phyloP scores from a whole-genome alignment of 805 yeast species.

The Zygosaccharomyces siamensis region DNA sequence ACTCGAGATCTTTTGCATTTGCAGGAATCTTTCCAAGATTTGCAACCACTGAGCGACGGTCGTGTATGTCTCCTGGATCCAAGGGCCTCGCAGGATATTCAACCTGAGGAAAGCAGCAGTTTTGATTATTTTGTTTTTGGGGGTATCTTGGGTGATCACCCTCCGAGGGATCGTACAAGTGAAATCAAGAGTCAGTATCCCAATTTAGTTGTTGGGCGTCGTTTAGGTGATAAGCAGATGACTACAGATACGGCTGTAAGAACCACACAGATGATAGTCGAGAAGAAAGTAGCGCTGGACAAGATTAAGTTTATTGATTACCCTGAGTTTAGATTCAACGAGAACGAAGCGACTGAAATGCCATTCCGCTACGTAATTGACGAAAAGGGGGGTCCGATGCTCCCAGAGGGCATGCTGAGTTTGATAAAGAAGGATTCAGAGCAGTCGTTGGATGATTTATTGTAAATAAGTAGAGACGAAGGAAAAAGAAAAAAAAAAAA shows the following conservation, averaged over 20 bases:
- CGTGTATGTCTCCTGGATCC: slow-evolving; percentile 87
- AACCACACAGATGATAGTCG: slow-evolving; percentile 78
- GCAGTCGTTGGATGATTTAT: slow-evolving; percentile 69
- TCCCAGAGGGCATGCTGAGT: slow-evolving; percentile 88
- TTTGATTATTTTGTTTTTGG: slow-evolving; percentile 94
- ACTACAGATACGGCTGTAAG: slow-evolving; percentile 97
- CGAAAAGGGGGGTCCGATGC: slow-evolving; percentile 59
- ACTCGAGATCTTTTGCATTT: slow-evolving; percentile 58
- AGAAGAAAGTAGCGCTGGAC: slow-evolving; percentile 53
- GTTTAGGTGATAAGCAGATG: slow-evolving; percentile 88
- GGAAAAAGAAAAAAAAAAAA: neutral
- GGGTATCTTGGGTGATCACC: slow-evolving; percentile 93
- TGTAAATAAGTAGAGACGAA: slow-evolving; percentile 10
- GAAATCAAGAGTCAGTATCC: slow-evolving; percentile 78
- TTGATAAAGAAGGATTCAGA: slow-evolving; percentile 82
- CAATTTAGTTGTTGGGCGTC: slow-evolving; percentile 62
- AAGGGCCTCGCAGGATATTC: slow-evolving; percentile 67
- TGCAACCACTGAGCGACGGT: slow-evolving; percentile 40
- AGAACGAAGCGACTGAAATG: slow-evolving; percentile 94
- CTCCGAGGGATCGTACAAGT: slow-evolving; percentile 86
- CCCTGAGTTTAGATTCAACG: slow-evolving; percentile 86
- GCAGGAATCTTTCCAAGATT: slow-evolving; percentile 38
- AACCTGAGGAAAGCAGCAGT: slow-evolving; percentile 57
- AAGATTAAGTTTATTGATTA: slow-evolving; percentile 82
- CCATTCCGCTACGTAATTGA: slow-evolving; percentile 88